Evolutionary conservation across 1,139 yeast species (phyloP), one percentile per base, ranked within the genome.

Genomic region (Yamadazyma buinensis): DNA sequence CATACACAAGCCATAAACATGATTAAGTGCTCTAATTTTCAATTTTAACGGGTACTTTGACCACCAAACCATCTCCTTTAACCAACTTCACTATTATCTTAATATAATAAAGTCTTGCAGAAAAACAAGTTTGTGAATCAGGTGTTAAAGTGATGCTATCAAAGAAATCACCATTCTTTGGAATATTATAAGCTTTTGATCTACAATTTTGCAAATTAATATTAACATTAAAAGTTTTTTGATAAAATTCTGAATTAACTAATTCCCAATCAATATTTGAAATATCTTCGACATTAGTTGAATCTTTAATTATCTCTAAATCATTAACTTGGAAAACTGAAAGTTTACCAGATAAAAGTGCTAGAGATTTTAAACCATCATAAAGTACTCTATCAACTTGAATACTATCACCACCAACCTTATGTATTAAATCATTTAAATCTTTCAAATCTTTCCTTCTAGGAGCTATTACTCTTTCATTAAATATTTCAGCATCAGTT

Each of bases 81-180:
- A 47, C 41, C 28, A 67, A 54, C 47, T 55, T 62, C 15, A 61
- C 54, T 1, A 48, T 43, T 2, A 67, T 42, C 42, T 59, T 66
- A 15, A 67, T 41, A 35, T 72, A 70, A 48, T 78, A 77, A 29
- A 74, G 49, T 42, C 84, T 60, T 7, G 78, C 66, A 36, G 75
- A 60, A 32, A 71, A 52, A 50, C 84, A 79, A 30, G 67, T 67
- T 49, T 79, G 84, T 51, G 76, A 75, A 40, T 66, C 70, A 1
- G 84, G 84, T 3, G 76, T 67, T 40, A 79, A 54, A 0, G 81
- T 72, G 34, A 58, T 48, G 36, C 41, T 45, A 38, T 50, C 67
- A 40, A 52, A 59, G 26, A 62, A 61, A 22, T 51, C 51, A 22
- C 28, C 23, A n/a, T 31, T 11, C 24, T 44, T 42, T 8, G 41